Evolutionary conservation across 2,329 filamentous ascomycete species (phyloP).

Genomic region (Penicillium sp.): DNA sequence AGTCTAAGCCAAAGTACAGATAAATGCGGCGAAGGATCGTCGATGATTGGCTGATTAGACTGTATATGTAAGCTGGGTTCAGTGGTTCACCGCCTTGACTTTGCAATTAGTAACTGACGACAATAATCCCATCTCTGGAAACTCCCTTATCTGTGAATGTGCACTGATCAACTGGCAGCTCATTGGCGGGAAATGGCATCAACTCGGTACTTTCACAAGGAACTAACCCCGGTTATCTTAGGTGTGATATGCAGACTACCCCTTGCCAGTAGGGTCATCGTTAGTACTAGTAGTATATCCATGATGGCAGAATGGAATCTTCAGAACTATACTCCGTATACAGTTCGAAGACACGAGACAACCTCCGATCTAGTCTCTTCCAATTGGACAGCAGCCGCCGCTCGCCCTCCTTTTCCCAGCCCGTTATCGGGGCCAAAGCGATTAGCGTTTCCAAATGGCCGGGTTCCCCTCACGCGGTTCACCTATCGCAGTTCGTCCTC

Average conservation of each 20-base stretch:
- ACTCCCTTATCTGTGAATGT: neutral
- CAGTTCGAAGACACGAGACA: neutral
- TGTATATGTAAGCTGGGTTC: no score
- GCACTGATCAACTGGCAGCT: neutral
- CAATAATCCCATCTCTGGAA: neutral
- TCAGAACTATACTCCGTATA: neutral
- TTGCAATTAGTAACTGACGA: neutral
- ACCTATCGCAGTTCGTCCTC: conserved; percentile 3
- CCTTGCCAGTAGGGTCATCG: no score
- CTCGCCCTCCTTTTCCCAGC: neutral
- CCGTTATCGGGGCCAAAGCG: conserved; percentile 3
- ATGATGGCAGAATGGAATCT: no score
- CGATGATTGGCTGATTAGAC: no score
- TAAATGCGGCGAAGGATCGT: no score
- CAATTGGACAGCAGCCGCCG: neutral
- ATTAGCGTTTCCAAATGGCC: conserved; percentile 1
- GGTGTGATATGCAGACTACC: no score
- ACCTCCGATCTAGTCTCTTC: neutral
- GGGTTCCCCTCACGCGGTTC: conserved; percentile 3
- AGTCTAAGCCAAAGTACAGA: neutral
- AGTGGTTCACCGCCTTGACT: no score
- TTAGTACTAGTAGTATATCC: no score
- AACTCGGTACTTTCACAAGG: neutral
- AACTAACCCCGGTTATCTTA: no score
- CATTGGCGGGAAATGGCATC: neutral